phyloP scores from a whole-genome alignment of 2,329 filamentous ascomycete species.

The Acephala macrosclerotiorum region DNA sequence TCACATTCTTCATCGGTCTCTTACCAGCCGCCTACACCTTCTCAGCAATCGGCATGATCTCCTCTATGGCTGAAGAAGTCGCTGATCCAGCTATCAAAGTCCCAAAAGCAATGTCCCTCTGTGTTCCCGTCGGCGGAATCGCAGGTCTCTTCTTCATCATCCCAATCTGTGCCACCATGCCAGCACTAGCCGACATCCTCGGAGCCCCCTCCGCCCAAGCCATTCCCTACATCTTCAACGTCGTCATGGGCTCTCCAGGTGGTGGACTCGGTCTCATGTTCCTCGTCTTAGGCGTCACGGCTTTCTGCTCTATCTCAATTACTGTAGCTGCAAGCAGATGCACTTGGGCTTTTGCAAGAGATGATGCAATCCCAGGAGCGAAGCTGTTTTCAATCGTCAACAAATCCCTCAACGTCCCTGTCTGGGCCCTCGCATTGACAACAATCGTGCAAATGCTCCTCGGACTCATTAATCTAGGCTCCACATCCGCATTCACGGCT shows the following conservation, averaged over 20 bases:
- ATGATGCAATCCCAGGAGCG: constrained; percentile 71
- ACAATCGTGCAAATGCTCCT: constrained; percentile 69
- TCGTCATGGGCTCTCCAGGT: constrained; percentile 56
- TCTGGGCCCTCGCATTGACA: constrained; percentile 70
- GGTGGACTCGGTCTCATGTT: constrained; percentile 56
- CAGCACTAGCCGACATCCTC: constrained; percentile 54
- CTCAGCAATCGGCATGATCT: constrained; percentile 67
- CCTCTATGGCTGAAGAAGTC: constrained; percentile 68
- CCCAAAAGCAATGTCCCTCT: constrained; percentile 54
- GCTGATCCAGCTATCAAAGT: constrained; percentile 57
- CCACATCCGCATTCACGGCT: constrained; percentile 72
- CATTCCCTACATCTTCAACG: constrained; percentile 57
- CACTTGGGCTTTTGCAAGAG: constrained; percentile 72
- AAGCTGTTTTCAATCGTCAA: constrained; percentile 68
- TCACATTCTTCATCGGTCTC: constrained; percentile 69
- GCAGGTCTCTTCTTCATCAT: constrained; percentile 60
- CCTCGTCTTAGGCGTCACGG: constrained; percentile 55
- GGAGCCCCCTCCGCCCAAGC: constrained; percentile 54
- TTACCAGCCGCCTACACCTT: constrained; percentile 66
- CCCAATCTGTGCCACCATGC: constrained; percentile 58
- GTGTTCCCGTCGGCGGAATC: constrained; percentile 55
- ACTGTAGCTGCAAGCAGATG: constrained; percentile 64
- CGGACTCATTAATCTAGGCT: constrained; percentile 74
- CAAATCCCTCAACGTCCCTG: constrained; percentile 64
- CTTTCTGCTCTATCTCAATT: constrained; percentile 62